phyloP scores from a whole-genome alignment of 1,284 basidiomycete genomes.

The Wolfiporia cocos region DNA sequence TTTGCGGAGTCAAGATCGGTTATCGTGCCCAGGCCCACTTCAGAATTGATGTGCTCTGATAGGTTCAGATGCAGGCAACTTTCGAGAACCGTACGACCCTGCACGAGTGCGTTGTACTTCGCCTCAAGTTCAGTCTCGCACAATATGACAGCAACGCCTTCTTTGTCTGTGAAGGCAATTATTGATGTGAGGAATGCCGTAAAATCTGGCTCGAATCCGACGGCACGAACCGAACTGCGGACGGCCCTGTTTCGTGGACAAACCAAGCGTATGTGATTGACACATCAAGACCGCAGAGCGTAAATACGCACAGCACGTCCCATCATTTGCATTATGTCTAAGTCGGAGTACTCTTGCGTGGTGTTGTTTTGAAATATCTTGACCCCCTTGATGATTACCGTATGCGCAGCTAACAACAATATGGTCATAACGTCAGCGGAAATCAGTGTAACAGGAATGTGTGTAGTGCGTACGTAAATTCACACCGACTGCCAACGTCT shows the following conservation, averaged over 20 bases:
- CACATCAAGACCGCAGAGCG: background rate
- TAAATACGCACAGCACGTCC: conserved; percentile 62
- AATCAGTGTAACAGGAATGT: too few species aligned
- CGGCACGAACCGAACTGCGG: conserved; percentile 77
- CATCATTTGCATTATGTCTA: conserved; percentile 84
- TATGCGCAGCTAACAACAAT: conserved; percentile 55
- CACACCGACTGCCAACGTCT: conserved; percentile 87
- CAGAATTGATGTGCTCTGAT: conserved; percentile 88
- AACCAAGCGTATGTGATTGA: background rate
- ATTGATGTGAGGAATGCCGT: conserved; percentile 1
- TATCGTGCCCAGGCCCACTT: conserved; percentile 84
- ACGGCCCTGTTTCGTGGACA: conserved; percentile 53
- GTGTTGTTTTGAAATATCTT: conserved; percentile 61
- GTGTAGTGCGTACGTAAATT: conserved; percentile 75
- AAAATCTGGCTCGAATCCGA: background rate
- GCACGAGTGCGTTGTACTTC: conserved; percentile 64
- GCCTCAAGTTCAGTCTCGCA: conserved; percentile 69
- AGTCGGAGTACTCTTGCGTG: conserved; percentile 71
- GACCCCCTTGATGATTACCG: conserved; percentile 80
- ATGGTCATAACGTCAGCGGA: too few species aligned
- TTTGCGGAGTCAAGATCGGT: conserved; percentile 60
- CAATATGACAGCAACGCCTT: conserved; percentile 74
- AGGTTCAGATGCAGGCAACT: conserved; percentile 82
- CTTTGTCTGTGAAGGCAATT: conserved; percentile 61
- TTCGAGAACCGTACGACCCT: conserved; percentile 72